Evolutionary conservation across 345 rosid species (phyloP), one percentile per base, ranked within the genome.

Genomic region (Stellera chamaejasme): DNA sequence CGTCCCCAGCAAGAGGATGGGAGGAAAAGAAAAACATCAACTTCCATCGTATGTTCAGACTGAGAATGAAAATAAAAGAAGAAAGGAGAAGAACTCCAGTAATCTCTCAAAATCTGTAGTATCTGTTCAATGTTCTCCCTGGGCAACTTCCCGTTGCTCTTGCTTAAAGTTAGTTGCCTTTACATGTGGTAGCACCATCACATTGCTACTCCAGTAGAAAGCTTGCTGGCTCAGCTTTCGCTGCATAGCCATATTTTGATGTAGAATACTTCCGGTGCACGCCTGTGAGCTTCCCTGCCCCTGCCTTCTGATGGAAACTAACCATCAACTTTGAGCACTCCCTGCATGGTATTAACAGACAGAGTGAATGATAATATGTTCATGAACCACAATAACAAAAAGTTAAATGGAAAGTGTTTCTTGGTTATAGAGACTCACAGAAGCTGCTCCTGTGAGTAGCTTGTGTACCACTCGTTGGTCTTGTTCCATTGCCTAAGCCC

Each of bases 241-340:
- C 82, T 15, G 92, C 88, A 66, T 73, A 76, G 11, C 99, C 95
- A 27, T 73, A 90, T 60, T 75, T 93, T 1, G 84, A 83, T 50
- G 97, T 87, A 58, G 79, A 77, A 51, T 89, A 93, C 61, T 89
- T 93, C 57, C 96, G 62, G 66, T 83, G 77, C 25, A 80, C 95
- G 39, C 97, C 97, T 0, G 92, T 85, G 39, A 90, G 75, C 76
- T 85, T 87, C 68, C 95, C 96, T 11, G 72, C 69, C 62, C 81
- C 92, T 26, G 99, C 82, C 72, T 80, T 80, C 73, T 76, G 77
- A 75, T 94, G 97, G 58, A 78, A 82, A 36, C 52, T 64, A 48
- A 82, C 95, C 84, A 94, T 94, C 76, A 80, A 59, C 63, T 74
- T 79, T 45, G 96, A 77, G 67, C 99, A 93, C 62, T 87, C 96